Evolutionary conservation across 257 asterid genomes (phyloP).

Genomic region (Asclepias syriaca): DNA sequence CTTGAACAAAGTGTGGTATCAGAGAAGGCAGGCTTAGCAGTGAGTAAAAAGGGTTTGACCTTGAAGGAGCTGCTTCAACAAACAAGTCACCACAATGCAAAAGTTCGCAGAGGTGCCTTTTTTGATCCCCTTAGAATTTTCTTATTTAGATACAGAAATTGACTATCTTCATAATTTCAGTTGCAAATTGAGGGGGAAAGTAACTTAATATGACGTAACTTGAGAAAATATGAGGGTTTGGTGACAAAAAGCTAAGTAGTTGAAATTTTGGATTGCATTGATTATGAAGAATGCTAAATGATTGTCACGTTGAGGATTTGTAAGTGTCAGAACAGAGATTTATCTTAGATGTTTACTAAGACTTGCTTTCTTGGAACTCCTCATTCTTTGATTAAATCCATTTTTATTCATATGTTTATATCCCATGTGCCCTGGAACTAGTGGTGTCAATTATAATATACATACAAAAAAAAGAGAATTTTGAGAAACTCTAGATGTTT

Average conservation of each 20-base stretch:
- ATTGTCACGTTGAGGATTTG: not conserved
- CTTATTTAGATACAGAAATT: not conserved
- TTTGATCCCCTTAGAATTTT: not conserved
- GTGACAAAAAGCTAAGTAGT: not conserved
- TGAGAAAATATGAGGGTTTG: not conserved
- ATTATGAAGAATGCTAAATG: not conserved
- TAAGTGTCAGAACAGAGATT: not conserved
- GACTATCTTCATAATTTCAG: not conserved
- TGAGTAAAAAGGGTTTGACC: conserved; percentile 80
- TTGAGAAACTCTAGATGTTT: not conserved
- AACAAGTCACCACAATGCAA: conserved; percentile 83
- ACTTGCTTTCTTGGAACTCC: not conserved
- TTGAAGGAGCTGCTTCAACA: conserved; percentile 96
- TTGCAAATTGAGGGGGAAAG: not conserved
- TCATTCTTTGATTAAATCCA: not conserved
- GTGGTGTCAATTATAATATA: not conserved
- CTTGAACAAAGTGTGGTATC: conserved; percentile 91
- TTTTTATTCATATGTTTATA: not conserved
- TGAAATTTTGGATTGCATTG: not conserved
- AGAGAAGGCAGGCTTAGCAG: conserved; percentile 75
- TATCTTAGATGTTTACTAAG: not conserved
- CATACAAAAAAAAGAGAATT: not conserved
- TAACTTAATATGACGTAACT: not conserved
- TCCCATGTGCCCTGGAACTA: not conserved
- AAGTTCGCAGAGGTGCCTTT: conserved; percentile 69